phyloP scores from a whole-genome alignment of 352 stramenopile genomes.

The Globisporangium acanthophoron region DNA sequence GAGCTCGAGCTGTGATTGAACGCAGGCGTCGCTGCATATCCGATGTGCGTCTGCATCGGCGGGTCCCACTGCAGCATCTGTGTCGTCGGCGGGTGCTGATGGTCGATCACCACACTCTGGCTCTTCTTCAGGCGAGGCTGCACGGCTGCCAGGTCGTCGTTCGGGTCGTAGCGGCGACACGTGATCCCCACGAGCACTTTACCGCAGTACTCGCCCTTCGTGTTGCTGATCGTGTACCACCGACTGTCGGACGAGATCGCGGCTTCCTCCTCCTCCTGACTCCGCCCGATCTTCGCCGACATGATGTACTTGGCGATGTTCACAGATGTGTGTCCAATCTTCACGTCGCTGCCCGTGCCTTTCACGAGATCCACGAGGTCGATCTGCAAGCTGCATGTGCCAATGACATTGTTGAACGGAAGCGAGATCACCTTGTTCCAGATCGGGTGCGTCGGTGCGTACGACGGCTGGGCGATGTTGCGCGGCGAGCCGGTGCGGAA shows the following conservation, averaged over 20 bases:
- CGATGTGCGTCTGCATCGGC: conserved; percentile 10
- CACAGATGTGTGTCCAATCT: conserved; percentile 58
- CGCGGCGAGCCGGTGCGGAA: conserved; percentile 56
- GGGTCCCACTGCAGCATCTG: conserved; percentile 76
- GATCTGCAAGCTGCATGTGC: conserved; percentile 68
- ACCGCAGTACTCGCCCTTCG: conserved; percentile 82
- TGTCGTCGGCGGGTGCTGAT: conserved; percentile 57
- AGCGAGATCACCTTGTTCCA: conserved; percentile 82
- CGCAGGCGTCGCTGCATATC: conserved; percentile 30
- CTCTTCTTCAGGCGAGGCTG: conserved; percentile 71
- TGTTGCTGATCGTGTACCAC: conserved; percentile 85
- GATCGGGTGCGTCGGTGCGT: conserved; percentile 63
- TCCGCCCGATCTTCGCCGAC: conserved; percentile 26
- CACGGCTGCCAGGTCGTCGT: conserved; percentile 18
- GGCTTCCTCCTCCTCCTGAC: conserved; percentile 52
- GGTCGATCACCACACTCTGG: conserved; percentile 70
- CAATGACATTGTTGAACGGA: conserved; percentile 70
- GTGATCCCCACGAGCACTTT: conserved; percentile 81
- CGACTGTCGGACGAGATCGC: conserved; percentile 66
- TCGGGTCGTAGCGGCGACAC: conserved; percentile 33
- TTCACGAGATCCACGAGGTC: conserved; percentile 61
- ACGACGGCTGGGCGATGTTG: conserved; percentile 50
- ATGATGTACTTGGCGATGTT: conserved; percentile 86
- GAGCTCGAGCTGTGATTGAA: conserved; percentile 11
- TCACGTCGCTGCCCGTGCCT: conserved; percentile 26